Conservation (phyloP, 1,284 basidiomycete genomes). For the Rhodotorula mucilaginosa region DNA sequence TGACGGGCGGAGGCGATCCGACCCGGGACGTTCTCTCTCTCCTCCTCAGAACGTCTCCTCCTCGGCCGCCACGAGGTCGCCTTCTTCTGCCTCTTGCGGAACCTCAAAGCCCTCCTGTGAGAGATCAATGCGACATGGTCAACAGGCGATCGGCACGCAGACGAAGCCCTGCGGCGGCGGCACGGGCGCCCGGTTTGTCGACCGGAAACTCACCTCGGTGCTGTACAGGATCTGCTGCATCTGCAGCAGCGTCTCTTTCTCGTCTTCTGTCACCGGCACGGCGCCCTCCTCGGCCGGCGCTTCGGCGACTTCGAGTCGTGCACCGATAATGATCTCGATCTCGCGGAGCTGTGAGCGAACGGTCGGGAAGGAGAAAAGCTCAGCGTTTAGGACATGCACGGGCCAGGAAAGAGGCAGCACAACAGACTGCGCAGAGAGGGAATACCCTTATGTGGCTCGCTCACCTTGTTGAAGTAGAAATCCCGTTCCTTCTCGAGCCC, state of each 20-base stretch:
- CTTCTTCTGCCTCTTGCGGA: slow-evolving; percentile 55
- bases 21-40: too few species aligned
- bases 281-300: slow-evolving; percentile 33
- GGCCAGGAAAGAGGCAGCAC: too few species aligned
- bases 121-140: too few species aligned
- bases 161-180: too few species aligned
- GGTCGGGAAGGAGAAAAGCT: too few species aligned
- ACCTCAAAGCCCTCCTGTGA: slow-evolving; percentile 68
- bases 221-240: slow-evolving; percentile 94
- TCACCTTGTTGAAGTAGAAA: slow-evolving; percentile 95
- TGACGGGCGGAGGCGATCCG: too few species aligned
- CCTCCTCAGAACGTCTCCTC: slow-evolving; percentile 43
- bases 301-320: slow-evolving; percentile 45
- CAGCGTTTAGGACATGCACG: too few species aligned
- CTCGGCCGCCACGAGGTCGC: slow-evolving; percentile 41
- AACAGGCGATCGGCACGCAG: too few species aligned
- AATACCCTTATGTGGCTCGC: slow-evolving; percentile 40
- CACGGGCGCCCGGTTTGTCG: too few species aligned
- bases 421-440: not conserved
- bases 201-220: slow-evolving; percentile 68
- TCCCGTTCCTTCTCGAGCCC: slow-evolving; percentile 59
- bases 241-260: slow-evolving; percentile 69
- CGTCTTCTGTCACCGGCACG: slow-evolving; percentile 52
- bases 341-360: slow-evolving; percentile 67
- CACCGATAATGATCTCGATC: slow-evolving; percentile 82